phyloP scores from a whole-genome alignment of 2,329 filamentous ascomycete species.

The Penicillium frequentans region DNA sequence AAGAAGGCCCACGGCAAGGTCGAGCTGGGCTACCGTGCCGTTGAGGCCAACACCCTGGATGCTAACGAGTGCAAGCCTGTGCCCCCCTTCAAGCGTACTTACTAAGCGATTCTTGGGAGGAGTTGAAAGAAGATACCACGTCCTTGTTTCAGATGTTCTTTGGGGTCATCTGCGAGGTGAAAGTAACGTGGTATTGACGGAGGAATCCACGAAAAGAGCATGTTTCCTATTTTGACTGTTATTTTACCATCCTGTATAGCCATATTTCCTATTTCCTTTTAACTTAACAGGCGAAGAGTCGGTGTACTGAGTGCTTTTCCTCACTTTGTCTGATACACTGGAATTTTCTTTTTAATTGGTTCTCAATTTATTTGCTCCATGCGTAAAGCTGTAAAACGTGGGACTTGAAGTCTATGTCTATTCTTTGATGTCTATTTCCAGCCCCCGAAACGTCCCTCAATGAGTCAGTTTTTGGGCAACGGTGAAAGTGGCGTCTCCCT shows the following conservation, averaged over 20 bases:
- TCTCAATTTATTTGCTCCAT: slow-evolving; percentile 2
- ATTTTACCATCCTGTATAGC: slow-evolving; percentile 41
- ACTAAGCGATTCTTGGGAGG: slow-evolving; percentile 36
- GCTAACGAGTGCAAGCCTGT: slow-evolving; percentile 96
- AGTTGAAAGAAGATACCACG: slow-evolving; percentile 18
- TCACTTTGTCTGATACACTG: slow-evolving; percentile 25
- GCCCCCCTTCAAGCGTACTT: slow-evolving; percentile 81
- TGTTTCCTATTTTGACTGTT: slow-evolving; percentile 31
- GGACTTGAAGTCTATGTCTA: not conserved
- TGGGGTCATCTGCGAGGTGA: slow-evolving; percentile 3
- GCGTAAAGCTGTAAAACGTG: not conserved
- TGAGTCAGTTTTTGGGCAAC: not conserved
- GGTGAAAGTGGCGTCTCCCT: not conserved
- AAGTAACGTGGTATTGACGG: slow-evolving; percentile 12
- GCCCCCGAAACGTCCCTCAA: not conserved
- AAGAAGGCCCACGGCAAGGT: slow-evolving; percentile 85
- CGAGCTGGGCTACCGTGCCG: slow-evolving; percentile 81
- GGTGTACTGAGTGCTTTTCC: slow-evolving; percentile 30
- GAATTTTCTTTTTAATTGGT: slow-evolving; percentile 14
- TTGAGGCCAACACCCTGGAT: slow-evolving; percentile 81
- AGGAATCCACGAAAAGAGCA: slow-evolving; percentile 30
- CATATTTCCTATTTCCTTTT: slow-evolving; percentile 33
- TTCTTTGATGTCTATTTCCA: not conserved
- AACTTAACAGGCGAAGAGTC: slow-evolving; percentile 35
- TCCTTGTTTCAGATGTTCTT: slow-evolving; percentile 20